Evolutionary conservation across 208 protist genomes (phyloP).

Genomic region (Trypanosoma theileri): DNA sequence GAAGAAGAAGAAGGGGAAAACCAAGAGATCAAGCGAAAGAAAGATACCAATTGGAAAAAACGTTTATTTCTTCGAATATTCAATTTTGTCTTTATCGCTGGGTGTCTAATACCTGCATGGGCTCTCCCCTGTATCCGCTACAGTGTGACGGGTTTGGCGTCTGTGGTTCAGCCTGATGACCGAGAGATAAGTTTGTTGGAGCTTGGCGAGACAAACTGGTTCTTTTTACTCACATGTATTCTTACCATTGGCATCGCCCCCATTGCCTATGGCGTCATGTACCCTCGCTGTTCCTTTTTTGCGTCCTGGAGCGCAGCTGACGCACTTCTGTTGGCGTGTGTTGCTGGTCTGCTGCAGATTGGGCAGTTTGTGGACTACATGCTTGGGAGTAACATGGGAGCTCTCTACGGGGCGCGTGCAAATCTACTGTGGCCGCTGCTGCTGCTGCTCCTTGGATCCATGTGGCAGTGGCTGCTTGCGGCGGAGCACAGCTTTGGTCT

Average conservation of each 20-base stretch:
- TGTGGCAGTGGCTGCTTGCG: constrained; percentile 22
- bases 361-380: constrained; percentile 91
- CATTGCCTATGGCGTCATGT: constrained; percentile 33
- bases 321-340: constrained; percentile 85
- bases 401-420: constrained; percentile 50
- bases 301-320: constrained; percentile 92
- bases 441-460: constrained; percentile 28
- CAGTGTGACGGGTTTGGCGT: constrained; percentile 34
- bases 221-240: constrained; percentile 22
- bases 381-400: constrained; percentile 49
- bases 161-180: constrained; percentile 21
- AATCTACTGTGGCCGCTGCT: constrained; percentile 58
- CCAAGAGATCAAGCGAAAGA: no score
- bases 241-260: constrained; percentile 51
- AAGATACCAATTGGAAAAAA: no score
- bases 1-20: not conserved
- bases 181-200: constrained; percentile 28
- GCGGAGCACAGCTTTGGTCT: constrained; percentile 10
- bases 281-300: constrained; percentile 32
- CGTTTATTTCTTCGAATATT: not conserved
- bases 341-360: constrained; percentile 89
- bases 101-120: constrained; percentile 41
- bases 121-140: constrained; percentile 36
- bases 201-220: constrained; percentile 18
- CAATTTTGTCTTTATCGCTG: constrained; percentile 8